Evolutionary conservation across 768 basidiomycete genomes (phyloP).

Genomic region (Amyloporia xantha): DNA sequence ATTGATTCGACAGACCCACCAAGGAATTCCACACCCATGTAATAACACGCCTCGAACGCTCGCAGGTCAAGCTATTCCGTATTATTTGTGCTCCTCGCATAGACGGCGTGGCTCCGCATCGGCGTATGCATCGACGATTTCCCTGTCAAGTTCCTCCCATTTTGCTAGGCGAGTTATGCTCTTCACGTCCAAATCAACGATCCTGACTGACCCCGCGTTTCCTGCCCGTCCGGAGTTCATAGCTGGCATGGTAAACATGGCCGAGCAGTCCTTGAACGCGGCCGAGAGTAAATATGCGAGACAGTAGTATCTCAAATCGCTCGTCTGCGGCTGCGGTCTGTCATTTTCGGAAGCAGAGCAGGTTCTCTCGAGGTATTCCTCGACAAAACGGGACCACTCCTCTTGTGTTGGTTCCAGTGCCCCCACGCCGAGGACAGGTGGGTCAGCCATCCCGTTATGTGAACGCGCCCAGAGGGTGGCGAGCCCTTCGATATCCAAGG

Average conservation of each 20-base stretch:
- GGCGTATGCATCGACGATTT: slow-evolving; percentile 48
- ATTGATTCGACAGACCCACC: no score
- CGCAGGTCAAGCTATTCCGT: no score
- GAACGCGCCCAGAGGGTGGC: slow-evolving; percentile 21
- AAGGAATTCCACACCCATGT: no score
- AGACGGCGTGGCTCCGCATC: neutral
- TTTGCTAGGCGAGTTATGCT: slow-evolving; percentile 50
- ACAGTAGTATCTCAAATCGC: slow-evolving; percentile 52
- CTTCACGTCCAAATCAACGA: slow-evolving; percentile 89
- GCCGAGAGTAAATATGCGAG: slow-evolving; percentile 82
- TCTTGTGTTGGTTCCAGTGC: slow-evolving; percentile 46
- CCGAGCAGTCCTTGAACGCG: slow-evolving; percentile 95
- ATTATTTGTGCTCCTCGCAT: no score
- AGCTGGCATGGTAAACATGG: slow-evolving; percentile 40
- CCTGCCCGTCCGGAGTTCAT: slow-evolving; percentile 3
- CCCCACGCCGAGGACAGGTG: slow-evolving; percentile 12
- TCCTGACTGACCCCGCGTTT: slow-evolving; percentile 37
- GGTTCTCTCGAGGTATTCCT: slow-evolving; percentile 38
- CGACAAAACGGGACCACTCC: slow-evolving; percentile 64
- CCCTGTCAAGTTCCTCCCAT: slow-evolving; percentile 71
- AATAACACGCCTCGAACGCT: no score
- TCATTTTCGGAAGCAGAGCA: slow-evolving; percentile 34
- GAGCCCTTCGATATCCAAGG: slow-evolving; percentile 82
- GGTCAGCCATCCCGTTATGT: slow-evolving; percentile 1
- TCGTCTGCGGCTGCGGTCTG: neutral